These are phyloP conservation scores for Apiospora rasikravindrae DNA, from an alignment of 2,329 filamentous ascomycete species.

Conservation along the genomic window DNA sequence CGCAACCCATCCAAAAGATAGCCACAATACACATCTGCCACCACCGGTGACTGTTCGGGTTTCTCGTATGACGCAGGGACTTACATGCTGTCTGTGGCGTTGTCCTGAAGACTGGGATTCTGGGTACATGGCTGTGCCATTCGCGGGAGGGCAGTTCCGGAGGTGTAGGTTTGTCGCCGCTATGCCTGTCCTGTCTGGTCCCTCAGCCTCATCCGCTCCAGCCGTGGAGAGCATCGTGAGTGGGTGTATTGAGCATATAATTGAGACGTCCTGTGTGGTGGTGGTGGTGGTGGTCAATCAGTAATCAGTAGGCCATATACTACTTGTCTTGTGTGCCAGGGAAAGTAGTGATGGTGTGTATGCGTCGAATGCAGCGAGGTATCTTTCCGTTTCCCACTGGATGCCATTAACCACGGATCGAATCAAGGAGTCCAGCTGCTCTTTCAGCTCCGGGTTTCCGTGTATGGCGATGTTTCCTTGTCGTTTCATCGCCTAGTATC, in stretches of 20 bases:
- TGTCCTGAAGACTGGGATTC: neutral
- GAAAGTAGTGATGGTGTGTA: neutral
- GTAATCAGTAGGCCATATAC: neutral
- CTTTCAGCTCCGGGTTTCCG: neutral
- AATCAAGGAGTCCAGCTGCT: neutral
- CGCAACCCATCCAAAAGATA: neutral
- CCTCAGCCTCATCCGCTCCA: neutral
- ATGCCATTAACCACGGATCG: neutral
- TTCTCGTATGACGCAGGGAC: neutral
- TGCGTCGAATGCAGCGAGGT: neutral
- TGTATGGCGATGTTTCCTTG: neutral
- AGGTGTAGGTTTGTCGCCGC: neutral
- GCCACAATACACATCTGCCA: neutral
- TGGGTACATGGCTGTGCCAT: neutral
- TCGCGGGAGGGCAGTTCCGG: neutral
- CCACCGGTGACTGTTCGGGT: slow-evolving; percentile 2
- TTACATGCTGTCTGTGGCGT: neutral
- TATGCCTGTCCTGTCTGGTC: neutral
- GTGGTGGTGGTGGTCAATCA: neutral
- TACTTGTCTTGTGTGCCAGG: neutral
- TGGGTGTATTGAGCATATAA: neutral
- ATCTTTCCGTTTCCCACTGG: neutral
- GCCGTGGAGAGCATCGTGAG: neutral
- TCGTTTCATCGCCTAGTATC: neutral
- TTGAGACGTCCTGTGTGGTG: neutral